Evolutionary conservation across 805 yeast genomes (phyloP), one percentile per base, ranked within the genome.

Genomic region (Lipomyces japonicus): DNA sequence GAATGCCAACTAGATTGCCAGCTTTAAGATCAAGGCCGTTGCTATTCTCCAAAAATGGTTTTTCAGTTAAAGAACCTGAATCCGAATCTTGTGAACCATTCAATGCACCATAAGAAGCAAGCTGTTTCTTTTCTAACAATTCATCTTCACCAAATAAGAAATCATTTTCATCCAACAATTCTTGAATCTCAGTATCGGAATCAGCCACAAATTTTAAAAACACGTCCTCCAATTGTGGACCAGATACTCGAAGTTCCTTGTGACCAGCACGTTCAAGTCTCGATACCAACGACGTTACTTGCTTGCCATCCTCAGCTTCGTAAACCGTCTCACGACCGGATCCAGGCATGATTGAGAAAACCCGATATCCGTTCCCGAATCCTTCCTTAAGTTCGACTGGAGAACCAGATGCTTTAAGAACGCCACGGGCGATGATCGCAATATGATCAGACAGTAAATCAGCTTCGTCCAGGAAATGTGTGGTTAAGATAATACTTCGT

Each of bases 391-490:
- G 60, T 34, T 63, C 60, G 5, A 67, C 64, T 4, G 71, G 59
- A 7, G 67, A 58, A 10, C 71, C 71, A 12, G 60, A 51, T 3
- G 67, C 67, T 42, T 59, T 61, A 31, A 67, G 45, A 2, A 50
- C 53, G 7, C 71, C 71, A 44, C 63, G 64, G 16, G 68, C 62
- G 56, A 67, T 40, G 35, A 67, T 66, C 9, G 65, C 67, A 37
- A 67, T 51, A 19, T 65, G 57, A 51, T 67, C 71, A 14, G 69
- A 59, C 12, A 68, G 57, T n/a, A 66, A 38, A 48, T 67, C 71
- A 3, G 71, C 71, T 42, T 67, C 71, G 42, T 67, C 71, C 24
- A 67, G 55, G 48, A 68, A 67, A 50, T 67, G 71, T 1, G 71
- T 67, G 0, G 71, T 67, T 23, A 67, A 51, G 24, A 67, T 51